A percentile compares a stretch with the other conserved stretches of the same genome.
Conservation (phyloP, 225 moss, liverwort and hornwort genomes). For the Neckera pumila region DNA sequence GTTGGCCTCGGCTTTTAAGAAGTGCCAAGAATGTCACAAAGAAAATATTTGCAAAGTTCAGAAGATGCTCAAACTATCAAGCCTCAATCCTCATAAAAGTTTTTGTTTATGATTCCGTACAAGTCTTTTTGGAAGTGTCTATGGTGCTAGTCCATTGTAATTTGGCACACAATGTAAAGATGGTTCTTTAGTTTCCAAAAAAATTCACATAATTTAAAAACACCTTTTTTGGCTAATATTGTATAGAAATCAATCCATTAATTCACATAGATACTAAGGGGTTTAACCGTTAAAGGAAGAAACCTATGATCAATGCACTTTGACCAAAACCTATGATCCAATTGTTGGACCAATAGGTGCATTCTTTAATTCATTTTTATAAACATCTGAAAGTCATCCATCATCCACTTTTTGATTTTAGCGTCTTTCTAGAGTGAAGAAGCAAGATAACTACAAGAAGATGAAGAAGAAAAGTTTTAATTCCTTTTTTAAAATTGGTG, state of each 20-base stretch:
- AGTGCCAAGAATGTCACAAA: neutral
- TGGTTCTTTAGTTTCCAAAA: neutral
- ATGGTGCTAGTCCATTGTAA: neutral
- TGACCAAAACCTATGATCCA: neutral
- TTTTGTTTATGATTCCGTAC: neutral
- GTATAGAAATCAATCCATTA: rapidly evolving
- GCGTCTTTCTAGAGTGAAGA: rapidly evolving
- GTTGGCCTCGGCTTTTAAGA: neutral
- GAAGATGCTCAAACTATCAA: neutral
- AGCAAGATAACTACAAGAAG: neutral
- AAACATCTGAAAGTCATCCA: neutral
- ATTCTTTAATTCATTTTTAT: neutral
- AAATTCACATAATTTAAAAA: too few species aligned
- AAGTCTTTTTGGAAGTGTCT: rapidly evolving
- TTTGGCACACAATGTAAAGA: neutral
- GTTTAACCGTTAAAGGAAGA: neutral
- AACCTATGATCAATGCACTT: neutral
- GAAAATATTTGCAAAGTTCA: neutral
- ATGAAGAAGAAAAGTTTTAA: rapidly evolving
- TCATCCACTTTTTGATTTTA: neutral
- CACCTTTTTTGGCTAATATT: too few species aligned
- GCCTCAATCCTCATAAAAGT: too few species aligned
- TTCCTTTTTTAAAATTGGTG: rapidly evolving
- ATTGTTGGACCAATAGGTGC: neutral
- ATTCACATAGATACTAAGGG: rapidly evolving